Base-by-base conservation (phyloP, 371 early-diverging fungal genomes). In the Umbelopsis sp. region DNA sequence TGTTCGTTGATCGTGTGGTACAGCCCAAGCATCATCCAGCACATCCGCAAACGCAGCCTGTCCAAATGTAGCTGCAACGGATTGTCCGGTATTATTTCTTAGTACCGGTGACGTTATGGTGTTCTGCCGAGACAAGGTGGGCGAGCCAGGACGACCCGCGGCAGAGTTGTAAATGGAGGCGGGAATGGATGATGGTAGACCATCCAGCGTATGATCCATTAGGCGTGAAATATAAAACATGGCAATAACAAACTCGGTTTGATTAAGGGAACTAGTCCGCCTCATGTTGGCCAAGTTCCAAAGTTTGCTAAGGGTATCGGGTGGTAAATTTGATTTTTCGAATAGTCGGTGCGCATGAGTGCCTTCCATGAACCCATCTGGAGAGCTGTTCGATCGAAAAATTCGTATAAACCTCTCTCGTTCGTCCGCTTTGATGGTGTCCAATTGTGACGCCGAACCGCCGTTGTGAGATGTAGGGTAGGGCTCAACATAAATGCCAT, bases 191-290 rank as follows among this genome's bases (percentile, higher is more conserved):
- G 75, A 57, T 3, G 94, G 94, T 32, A 93, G 77, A 29, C 71
- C 75, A 18, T 82, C 72, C 50, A 84, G 74, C 9, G 86, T 83
- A 14, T 87, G 86, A 70, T 90, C 91, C 93, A 94, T 91, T 5
- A 89, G 70, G 62, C 89, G 86, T 45, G 91, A 87, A 69, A 94
- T 86, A 69, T 89, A 91, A 77, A 91, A 89, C 94, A 94, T 94
- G 66, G 93, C 93, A 68, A 93, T 90, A n/a, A 86, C 85, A 74
- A 94, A 94, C 72, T 91, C 92, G 7, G 87, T 78, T 65, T 89
- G 83, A 63, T 89, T 86, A 25, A 94, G 70, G 46, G 85, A 76
- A 44, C 93, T 93, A 44, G 88, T 77, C 38, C 80, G 75, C 63
- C 88, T 87, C 24, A 90, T 86, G 69, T 94, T 91, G 1, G 92